Evolutionary conservation across 176 grass and related monocot species (phyloP).

Genomic region (Oryza coarctata): DNA sequence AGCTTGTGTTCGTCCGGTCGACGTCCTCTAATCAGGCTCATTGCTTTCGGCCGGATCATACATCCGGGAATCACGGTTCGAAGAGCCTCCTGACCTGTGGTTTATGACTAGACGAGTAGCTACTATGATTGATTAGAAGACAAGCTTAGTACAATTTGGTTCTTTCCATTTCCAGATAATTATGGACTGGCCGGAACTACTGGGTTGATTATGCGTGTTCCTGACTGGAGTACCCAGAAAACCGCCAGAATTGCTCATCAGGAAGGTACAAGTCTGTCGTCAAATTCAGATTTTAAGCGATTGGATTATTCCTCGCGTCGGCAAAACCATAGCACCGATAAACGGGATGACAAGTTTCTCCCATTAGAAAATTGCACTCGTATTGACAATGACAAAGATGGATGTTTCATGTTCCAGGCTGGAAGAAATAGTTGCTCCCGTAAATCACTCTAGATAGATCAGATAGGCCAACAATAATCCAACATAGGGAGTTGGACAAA

Average conservation of each 20-base stretch:
- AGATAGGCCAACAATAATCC: background rate
- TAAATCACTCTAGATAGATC: background rate
- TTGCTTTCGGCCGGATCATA: conserved; percentile 38
- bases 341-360: background rate
- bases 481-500: background rate
- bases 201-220: background rate
- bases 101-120: background rate
- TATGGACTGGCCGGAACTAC: background rate
- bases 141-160: background rate
- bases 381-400: background rate
- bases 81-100: background rate
- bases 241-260: background rate
- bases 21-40: background rate
- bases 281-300: background rate
- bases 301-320: background rate
- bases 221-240: background rate
- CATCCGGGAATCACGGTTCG: conserved; percentile 38
- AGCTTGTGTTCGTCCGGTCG: background rate
- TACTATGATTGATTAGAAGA: background rate
- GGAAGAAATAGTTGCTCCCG: background rate
- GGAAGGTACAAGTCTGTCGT: background rate
- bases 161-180: background rate
- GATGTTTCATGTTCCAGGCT: background rate
- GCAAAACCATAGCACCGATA: background rate
- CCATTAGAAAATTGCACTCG: background rate